Base-by-base conservation (phyloP, 148 eudicot genomes). In the Heliosperma pusillum region DNA sequence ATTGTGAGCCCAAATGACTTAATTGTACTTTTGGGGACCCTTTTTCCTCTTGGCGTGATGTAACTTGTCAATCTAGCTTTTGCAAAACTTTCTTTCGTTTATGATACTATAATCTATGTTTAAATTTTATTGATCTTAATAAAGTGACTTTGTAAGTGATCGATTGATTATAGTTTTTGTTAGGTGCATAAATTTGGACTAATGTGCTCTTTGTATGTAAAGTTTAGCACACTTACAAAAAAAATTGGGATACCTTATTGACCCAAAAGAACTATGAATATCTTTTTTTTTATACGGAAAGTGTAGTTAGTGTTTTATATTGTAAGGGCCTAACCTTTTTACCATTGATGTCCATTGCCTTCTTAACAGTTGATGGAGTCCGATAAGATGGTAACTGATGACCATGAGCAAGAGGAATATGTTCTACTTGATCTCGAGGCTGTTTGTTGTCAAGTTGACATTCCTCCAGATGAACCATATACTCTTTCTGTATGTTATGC, bases 401-500 rank as follows among this genome's bases (percentile, higher is more conserved):
- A 70, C 27, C 77, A 73, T 57, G 72, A 74, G 52, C 88, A 86
- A 76, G 90, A 85, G 59, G 92, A 89, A 69, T 88, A 80, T 76
- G 86, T 93, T 45, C 63, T 93, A 81, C 84, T 90, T 24, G 87
- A 93, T 77, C 83, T 93, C 45, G 86, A 85, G 76, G 74, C 69
- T 27, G 82, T 90, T 80, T 76, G 82, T 74, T 81, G 79, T 36
- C 79, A 82, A 72, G 73, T 88, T 33, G 78, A 84, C 72, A 82
- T 90, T 64, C 86, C 87, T 33, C 89, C 90, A 36, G 86, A 83
- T 79, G 88, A 90, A 33, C 92, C 96, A 24, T 93, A 90, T 69
- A 79, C 77, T 71, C 76, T 90, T 24, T 90, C 98, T 26, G 98
- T 93, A 87, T 24, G 87, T 89, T 68, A 33, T 9, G 69, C 26